Conservation (phyloP, 768 basidiomycete genomes). For the Boletus rubroflammeus region DNA sequence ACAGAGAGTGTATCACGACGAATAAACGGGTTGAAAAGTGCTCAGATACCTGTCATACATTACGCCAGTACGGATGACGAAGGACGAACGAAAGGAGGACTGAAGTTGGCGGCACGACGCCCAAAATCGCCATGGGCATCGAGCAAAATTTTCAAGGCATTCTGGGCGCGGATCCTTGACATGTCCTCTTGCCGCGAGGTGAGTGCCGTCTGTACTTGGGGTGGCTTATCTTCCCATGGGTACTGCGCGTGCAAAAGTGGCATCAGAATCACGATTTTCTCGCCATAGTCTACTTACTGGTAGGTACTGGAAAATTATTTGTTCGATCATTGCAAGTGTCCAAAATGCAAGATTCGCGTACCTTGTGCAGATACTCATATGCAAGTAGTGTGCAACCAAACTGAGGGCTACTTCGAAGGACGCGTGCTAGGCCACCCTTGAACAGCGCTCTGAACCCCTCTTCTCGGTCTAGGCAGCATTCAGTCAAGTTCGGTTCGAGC, state of each 20-base stretch:
- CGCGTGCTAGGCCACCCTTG: conserved; percentile 88
- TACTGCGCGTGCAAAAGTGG: conserved; percentile 46
- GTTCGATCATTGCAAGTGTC: background rate
- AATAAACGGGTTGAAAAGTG: background rate
- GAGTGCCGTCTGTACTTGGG: conserved; percentile 65
- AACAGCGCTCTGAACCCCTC: conserved; percentile 88
- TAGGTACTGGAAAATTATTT: conserved; percentile 25
- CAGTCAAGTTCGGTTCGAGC: conserved; percentile 7
- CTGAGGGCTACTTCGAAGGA: conserved; percentile 86
- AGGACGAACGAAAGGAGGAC: conserved; percentile 21
- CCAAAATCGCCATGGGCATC: conserved; percentile 92
- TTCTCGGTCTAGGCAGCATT: conserved; percentile 58
- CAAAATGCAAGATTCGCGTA: conserved; percentile 29
- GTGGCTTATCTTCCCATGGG: conserved; percentile 72
- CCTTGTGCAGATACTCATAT: conserved; percentile 69
- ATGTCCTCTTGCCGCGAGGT: conserved; percentile 77
- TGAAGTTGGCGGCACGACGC: conserved; percentile 44
- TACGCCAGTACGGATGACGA: conserved; percentile 19
- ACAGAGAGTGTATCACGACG: conserved; percentile 2
- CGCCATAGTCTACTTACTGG: conserved; percentile 22
- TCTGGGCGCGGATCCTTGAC: conserved; percentile 85
- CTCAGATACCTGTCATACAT: conserved; percentile 2
- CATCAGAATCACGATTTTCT: conserved; percentile 5
- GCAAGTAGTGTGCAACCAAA: conserved; percentile 92
- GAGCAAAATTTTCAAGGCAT: conserved; percentile 88